Conservation (phyloP, 768 basidiomycete species). For the Thelephora aurantiotincta region DNA sequence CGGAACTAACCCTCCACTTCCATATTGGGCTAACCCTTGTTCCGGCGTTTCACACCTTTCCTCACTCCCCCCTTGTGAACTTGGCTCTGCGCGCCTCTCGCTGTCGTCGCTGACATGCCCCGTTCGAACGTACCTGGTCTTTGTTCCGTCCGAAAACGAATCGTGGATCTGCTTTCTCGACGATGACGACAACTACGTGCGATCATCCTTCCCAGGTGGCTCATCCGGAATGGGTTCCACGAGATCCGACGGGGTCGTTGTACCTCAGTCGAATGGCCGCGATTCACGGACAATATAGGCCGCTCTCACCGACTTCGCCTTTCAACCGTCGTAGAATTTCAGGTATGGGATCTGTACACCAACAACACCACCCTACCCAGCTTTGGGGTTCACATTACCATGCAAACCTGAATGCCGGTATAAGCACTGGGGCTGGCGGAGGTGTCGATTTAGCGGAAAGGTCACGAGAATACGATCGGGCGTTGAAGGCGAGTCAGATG, state of each 20-base stretch:
- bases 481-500: slow-evolving; percentile 54
- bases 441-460: slow-evolving; percentile 27
- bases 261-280: slow-evolving; percentile 76
- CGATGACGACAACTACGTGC: no score
- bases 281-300: no score
- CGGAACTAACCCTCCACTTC: no score
- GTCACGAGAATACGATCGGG: slow-evolving; percentile 64
- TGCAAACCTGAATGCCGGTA: neutral
- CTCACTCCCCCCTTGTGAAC: no score
- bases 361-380: slow-evolving; percentile 18
- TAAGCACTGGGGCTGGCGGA: neutral
- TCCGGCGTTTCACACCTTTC: no score
- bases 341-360: slow-evolving; percentile 5
- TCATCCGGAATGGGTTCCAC: slow-evolving; percentile 91
- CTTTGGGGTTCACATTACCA: slow-evolving; percentile 1
- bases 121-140: no score
- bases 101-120: no score
- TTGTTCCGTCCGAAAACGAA: no score
- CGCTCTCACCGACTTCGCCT: slow-evolving; percentile 30
- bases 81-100: no score
- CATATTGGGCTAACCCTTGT: no score
- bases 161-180: no score
- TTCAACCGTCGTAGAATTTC: slow-evolving; percentile 14
- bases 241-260: slow-evolving; percentile 81
- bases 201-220: slow-evolving; percentile 39